Evolutionary conservation across 2,329 filamentous ascomycete genomes (phyloP), one percentile per base, ranked within the genome.

Genomic region (Chrysosporium queenslandicum): DNA sequence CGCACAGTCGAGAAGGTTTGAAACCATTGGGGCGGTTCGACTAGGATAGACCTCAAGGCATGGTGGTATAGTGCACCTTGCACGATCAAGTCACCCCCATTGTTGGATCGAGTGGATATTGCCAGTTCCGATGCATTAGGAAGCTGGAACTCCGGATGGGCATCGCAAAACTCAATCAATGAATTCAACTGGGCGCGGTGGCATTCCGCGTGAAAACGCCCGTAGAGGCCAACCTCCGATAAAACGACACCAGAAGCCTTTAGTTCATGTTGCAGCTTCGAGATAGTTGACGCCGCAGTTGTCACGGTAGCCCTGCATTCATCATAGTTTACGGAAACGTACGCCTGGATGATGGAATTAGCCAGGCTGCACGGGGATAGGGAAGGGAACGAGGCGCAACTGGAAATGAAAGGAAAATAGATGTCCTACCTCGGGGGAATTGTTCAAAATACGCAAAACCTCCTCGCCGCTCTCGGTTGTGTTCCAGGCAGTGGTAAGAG

Each of bases 281-380:
- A 32, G 3, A 56, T 50, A 1, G 50, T 53, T 0, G 52, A 49
- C 6, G 59, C 25, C 0, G 60, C 49, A 2, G 61, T 63, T 4
- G 64, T 72, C 18, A 73, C 46, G 0, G 69, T 71, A 4, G 64
- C 66, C 4, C 69, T 57, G 3, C 63, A 59, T 32, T 69, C 63
- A 53, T 73, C 71, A 40, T 63, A 68, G 4, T 59, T 32, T 4
- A 71, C 68, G 2, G 70, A 67, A 11, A 69, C 53, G 50, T 72
- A 72, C 3, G 67, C 63, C 56, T 71, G 29, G 39, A 11, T 4
- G 16, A 21, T 11, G n/a, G 12, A 21, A 20, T 25, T 40, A 54
- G 21, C 18, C 47, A 11, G 11, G 58, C 16, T 39, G 20, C 16
- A 34, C n/a, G 20, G 20, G n/a, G 4, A 20, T 6, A 16, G 14